Evolutionary conservation across 306 rosid genomes (phyloP).

Genomic region (Medicago arabica): DNA sequence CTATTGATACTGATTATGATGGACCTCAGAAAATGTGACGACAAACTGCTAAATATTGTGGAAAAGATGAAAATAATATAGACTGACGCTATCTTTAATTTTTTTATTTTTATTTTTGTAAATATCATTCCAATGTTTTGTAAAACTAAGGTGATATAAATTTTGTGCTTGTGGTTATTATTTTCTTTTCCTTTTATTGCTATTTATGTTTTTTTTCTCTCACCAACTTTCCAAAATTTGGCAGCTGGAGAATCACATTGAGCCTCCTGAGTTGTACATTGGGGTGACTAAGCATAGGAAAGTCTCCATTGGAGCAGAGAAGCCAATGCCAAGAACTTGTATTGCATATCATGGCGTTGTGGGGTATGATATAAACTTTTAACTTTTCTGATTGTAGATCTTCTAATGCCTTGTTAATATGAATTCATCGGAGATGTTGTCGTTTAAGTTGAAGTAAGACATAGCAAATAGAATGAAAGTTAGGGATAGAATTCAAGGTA

Average conservation of each 20-base stretch:
- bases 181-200: conserved; percentile 3
- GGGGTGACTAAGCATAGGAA: conserved; percentile 72
- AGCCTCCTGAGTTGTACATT: conserved; percentile 67
- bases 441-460: neutral
- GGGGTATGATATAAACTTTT: conserved; percentile 56
- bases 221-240: conserved; percentile 29
- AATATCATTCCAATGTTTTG: conserved; percentile 21
- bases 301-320: conserved; percentile 58
- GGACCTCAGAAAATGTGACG: too few relatives aligned
- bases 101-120: conserved; percentile 13
- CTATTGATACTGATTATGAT: too few relatives aligned
- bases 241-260: conserved; percentile 68
- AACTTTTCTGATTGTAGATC: conserved; percentile 21
- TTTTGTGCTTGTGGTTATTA: conserved; percentile 25
- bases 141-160: conserved; percentile 18
- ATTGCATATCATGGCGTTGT: conserved; percentile 67
- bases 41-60: neutral
- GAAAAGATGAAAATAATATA: conserved; percentile 7
- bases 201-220: neutral
- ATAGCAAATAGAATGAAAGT: neutral
- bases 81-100: conserved; percentile 22
- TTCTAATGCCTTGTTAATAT: conserved; percentile 28
- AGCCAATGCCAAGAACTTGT: conserved; percentile 56
- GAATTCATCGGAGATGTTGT: conserved; percentile 1
- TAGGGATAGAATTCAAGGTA: neutral